Evolutionary conservation across 768 basidiomycete genomes (phyloP).

Genomic region (Botryobasidium botryosum): DNA sequence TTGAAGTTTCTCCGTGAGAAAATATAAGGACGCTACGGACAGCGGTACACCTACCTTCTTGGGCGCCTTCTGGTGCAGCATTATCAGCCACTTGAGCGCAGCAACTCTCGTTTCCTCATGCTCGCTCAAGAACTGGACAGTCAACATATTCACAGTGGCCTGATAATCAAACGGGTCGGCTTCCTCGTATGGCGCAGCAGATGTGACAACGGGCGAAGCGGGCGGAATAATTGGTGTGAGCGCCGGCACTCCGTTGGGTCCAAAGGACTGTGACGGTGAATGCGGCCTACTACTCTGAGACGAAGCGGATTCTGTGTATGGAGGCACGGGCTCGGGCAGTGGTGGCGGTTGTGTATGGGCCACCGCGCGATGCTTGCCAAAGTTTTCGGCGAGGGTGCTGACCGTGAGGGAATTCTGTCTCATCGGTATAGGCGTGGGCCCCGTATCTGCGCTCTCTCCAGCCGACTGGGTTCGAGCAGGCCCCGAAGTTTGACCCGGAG

Average conservation of each 20-base stretch:
- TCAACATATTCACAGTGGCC: constrained; percentile 80
- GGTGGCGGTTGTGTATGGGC: no score
- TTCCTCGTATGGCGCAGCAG: constrained; percentile 22
- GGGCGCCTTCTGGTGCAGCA: constrained; percentile 96
- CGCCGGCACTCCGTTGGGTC: neutral
- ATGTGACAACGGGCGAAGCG: constrained; percentile 6
- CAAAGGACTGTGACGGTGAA: constrained; percentile 23
- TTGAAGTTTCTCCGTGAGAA: neutral
- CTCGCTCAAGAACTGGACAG: constrained; percentile 87
- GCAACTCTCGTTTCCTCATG: constrained; percentile 93
- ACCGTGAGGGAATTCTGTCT: no score
- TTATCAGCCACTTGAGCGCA: constrained; percentile 92
- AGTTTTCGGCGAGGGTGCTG: no score
- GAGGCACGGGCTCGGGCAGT: no score
- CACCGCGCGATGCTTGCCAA: no score
- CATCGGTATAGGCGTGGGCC: neutral
- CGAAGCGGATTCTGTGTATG: constrained; percentile 9
- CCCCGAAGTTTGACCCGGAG: no score
- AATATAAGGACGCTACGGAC: neutral
- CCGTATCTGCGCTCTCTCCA: neutral
- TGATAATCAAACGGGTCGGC: constrained; percentile 80
- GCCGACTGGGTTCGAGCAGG: no score
- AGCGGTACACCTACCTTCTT: constrained; percentile 44
- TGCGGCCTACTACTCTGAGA: constrained; percentile 35
- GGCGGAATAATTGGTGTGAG: neutral